phyloP scores from a whole-genome alignment of 179 eudicot genomes.

The Pouteria campechiana region DNA sequence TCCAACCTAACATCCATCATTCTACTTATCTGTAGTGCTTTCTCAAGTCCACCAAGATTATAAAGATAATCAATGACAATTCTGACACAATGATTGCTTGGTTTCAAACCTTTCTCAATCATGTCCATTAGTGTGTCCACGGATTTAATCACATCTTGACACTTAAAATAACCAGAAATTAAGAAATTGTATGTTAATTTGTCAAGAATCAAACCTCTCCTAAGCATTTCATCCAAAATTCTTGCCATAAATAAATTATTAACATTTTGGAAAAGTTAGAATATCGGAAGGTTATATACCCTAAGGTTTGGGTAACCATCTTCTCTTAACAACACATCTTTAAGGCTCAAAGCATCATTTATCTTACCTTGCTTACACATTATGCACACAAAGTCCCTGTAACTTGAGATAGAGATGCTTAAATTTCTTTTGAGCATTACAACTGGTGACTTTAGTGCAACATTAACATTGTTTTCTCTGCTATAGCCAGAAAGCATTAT shows the following conservation, averaged over 20 bases:
- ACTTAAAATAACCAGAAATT: slow-evolving; percentile 28
- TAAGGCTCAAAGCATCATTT: slow-evolving; percentile 26
- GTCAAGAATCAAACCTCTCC: slow-evolving; percentile 29
- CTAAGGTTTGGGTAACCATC: slow-evolving; percentile 10
- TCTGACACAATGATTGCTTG: slow-evolving; percentile 52
- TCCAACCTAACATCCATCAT: slow-evolving; percentile 48
- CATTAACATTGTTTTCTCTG: slow-evolving; percentile 15
- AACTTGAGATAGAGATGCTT: slow-evolving; percentile 33
- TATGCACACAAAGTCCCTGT: slow-evolving; percentile 24
- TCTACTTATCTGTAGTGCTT: slow-evolving; percentile 41
- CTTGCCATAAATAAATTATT: slow-evolving; percentile 19
- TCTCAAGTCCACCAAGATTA: slow-evolving; percentile 26
- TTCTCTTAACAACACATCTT: slow-evolving; percentile 31
- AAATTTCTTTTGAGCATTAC: slow-evolving; percentile 36
- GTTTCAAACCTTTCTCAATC: slow-evolving; percentile 30
- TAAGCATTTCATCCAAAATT: slow-evolving; percentile 29
- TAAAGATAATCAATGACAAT: slow-evolving; percentile 31
- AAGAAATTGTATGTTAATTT: slow-evolving; percentile 43
- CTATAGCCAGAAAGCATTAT: slow-evolving; percentile 38
- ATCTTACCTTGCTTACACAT: slow-evolving; percentile 24
- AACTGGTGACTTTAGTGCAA: slow-evolving; percentile 27
- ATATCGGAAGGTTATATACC: slow-evolving; percentile 45
- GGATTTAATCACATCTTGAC: slow-evolving; percentile 21
- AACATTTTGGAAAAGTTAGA: slow-evolving; percentile 27
- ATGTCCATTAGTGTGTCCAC: slow-evolving; percentile 25